These are phyloP conservation scores for Nigrospora osmanthi DNA, from an alignment of 2,329 filamentous ascomycete species.

Conservation along the genomic window DNA sequence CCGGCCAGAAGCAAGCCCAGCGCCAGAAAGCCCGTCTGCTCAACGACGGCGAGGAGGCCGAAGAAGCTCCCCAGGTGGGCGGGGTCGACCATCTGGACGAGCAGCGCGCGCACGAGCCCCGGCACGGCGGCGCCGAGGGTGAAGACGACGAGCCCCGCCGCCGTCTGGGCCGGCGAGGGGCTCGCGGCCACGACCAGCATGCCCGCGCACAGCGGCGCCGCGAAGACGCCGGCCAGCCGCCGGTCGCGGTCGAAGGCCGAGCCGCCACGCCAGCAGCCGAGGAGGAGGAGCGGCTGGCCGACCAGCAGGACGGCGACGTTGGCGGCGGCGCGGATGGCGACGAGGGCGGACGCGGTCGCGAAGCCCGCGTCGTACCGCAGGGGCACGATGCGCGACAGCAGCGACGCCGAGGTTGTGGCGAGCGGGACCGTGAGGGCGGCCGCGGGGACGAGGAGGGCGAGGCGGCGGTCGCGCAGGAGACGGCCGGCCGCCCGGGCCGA, in stretches of 20 bases:
- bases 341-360: too few relatives aligned
- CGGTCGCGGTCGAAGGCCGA: background rate
- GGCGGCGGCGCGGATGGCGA: background rate
- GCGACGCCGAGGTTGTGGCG: too few relatives aligned
- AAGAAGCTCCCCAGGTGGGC: background rate
- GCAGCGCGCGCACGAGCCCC: background rate
- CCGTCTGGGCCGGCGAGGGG: background rate
- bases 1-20: background rate
- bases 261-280: background rate
- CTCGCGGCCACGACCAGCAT: background rate
- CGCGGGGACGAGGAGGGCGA: too few relatives aligned
- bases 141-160: background rate
- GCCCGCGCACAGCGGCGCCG: too few relatives aligned
- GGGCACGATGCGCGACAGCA: too few relatives aligned
- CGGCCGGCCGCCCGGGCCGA: too few relatives aligned
- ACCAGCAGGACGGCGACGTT: background rate
- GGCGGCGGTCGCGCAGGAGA: too few relatives aligned
- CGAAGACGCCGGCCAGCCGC: too few relatives aligned
- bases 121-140: background rate
- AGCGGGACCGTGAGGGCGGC: too few relatives aligned
- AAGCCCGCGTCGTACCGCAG: too few relatives aligned
- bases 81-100: background rate
- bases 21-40: conserved; percentile 2
- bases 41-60: conserved; percentile 1
- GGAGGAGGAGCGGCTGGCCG: conserved; percentile 1